Base-by-base conservation (phyloP, 23 red algal species). In the Cyanidioschyzon merolae region DNA sequence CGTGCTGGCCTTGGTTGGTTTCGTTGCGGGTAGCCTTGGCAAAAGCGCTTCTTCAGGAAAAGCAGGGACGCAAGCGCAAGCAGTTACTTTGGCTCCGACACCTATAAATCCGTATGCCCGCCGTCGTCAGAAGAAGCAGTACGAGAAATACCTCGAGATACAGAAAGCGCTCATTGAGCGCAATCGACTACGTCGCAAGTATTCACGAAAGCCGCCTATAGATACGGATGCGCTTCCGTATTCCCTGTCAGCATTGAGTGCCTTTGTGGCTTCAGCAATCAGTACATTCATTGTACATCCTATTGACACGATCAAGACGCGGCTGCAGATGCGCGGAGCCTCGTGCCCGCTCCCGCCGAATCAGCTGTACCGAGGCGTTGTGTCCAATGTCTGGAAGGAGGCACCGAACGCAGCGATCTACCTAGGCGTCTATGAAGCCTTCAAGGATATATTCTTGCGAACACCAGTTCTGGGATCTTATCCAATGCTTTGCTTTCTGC, bases 341-440 rank as follows among this genome's bases (percentile, higher is more conserved):
- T 50, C 31, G 1, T 50, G 74, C 38, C 7, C 39, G 37, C 74
- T 39, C 31, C 39, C 74, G 74, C 74, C 39, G 29, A 35, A 37
- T 7, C 37, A 37, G 12, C 77, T 90, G 50, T 90, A 90, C 34
- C 17, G 45, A 1, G 87, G 87, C 0, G 80, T 90, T 3, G 31
- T 58, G 2, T 79, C 74, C 39, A 90, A 90, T 58, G 58, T 90
- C 2, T 54, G 63, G 18, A 90, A 90, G 58, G 87, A 90, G 76
- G 87, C 87, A 27, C 87, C 87, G 34, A 90, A 90, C 59, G 80
- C 80, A 24, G 87, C 87, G 37, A 84, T 90, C 37, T 90, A 90
- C 58, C 75, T 90, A 3, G 87, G 50, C 0, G 50, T 45, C n/a
- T 90, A 90, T 34, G 87, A 84, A 75, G 1, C 75, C n/a, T 68